A percentile compares a stretch with the other conserved stretches of the same genome.
Evolutionary conservation across 192 early-diverging fungal genomes (phyloP).

Genomic region (Linnemannia zychae): DNA sequence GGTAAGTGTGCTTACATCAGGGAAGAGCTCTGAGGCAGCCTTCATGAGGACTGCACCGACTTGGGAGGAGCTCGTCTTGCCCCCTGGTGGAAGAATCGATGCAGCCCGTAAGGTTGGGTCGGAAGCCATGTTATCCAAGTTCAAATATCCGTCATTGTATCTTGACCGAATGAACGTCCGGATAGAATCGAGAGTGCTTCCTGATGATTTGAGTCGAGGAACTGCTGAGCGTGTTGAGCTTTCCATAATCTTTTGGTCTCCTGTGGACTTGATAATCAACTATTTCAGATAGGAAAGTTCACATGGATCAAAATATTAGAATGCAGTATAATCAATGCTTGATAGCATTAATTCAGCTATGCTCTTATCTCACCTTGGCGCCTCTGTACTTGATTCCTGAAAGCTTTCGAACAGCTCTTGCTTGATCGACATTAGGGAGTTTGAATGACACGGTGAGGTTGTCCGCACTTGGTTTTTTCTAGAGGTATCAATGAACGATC

Average conservation of each 20-base stretch:
- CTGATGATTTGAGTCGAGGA: neutral
- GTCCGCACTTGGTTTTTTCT: slow-evolving; percentile 8
- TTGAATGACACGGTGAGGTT: neutral
- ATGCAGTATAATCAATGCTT: neutral
- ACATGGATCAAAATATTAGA: neutral
- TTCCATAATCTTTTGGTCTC: slow-evolving; percentile 10
- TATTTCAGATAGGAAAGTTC: neutral
- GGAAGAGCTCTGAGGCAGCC: slow-evolving; percentile 22
- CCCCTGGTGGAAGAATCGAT: slow-evolving; percentile 18
- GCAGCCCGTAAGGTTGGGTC: slow-evolving; percentile 16
- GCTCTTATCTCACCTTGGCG: neutral
- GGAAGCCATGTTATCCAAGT: slow-evolving; percentile 27
- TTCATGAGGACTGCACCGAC: slow-evolving; percentile 21
- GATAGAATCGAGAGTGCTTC: slow-evolving; percentile 2
- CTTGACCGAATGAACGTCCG: slow-evolving; percentile 14
- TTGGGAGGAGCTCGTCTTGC: neutral
- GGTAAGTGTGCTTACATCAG: slow-evolving; percentile 8
- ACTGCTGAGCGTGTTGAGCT: neutral
- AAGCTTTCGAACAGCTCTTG: neutral
- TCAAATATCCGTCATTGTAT: slow-evolving; percentile 21
- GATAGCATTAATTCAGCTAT: neutral
- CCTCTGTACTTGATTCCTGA: slow-evolving; percentile 4
- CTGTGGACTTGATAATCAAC: slow-evolving; percentile 29
- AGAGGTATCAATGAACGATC: neutral
- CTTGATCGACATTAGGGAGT: slow-evolving; percentile 3